Conservation (phyloP, 805 yeast genomes). For the Suhomyces sp. region DNA sequence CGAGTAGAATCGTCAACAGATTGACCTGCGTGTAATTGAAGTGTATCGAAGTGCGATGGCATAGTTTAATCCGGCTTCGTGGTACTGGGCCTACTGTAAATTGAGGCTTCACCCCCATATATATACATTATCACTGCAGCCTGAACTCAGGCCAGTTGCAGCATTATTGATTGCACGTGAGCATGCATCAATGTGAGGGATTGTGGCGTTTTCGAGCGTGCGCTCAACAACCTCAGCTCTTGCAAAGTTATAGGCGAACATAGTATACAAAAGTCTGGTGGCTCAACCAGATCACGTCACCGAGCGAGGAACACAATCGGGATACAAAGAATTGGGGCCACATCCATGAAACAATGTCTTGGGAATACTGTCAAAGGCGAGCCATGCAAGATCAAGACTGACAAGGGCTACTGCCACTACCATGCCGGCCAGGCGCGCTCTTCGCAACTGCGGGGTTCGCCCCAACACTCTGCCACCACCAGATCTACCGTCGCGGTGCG, state of each 20-base stretch:
- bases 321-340: not conserved
- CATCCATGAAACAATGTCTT: conserved; percentile 27
- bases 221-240: not conserved
- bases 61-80: conserved; percentile 13
- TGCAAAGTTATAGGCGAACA: not conserved
- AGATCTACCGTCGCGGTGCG: not conserved
- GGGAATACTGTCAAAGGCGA: conserved; percentile 43
- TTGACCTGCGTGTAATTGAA: conserved; percentile 96
- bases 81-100: not conserved
- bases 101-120: not conserved
- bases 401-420: conserved; percentile 32
- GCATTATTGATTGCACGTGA: not conserved
- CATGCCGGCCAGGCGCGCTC: conserved; percentile 16
- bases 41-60: conserved; percentile 80
- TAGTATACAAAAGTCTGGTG: not conserved
- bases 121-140: not conserved
- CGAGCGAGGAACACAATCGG: not conserved
- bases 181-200: not conserved
- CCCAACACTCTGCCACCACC: not conserved
- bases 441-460: not conserved
- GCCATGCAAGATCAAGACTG: conserved; percentile 34
- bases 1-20: conserved; percentile 59
- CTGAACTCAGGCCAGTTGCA: not conserved
- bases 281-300: not conserved
- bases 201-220: not conserved